A percentile compares a stretch with the other conserved stretches of the same genome.
Evolutionary conservation across 2,329 filamentous ascomycete genomes (phyloP).

Genomic region (Albophoma yamanashiensis): DNA sequence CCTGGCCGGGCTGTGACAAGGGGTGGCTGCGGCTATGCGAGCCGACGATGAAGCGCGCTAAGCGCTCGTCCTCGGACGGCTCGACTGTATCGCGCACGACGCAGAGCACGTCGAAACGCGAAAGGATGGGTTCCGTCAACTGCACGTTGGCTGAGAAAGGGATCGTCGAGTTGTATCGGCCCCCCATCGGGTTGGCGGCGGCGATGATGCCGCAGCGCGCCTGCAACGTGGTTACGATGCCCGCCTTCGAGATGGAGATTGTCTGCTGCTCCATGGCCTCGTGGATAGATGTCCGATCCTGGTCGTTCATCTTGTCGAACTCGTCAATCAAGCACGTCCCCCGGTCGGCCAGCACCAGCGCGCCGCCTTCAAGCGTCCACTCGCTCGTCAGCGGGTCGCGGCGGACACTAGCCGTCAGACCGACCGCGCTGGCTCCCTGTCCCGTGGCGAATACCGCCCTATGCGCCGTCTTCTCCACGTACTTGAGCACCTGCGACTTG

Average conservation of each 20-base stretch:
- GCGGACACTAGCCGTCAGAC: constrained; percentile 92
- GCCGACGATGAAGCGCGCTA: constrained; percentile 89
- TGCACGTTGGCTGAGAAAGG: constrained; percentile 96
- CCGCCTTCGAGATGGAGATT: constrained; percentile 96
- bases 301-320: constrained; percentile 99
- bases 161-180: constrained; percentile 91
- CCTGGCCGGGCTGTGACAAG: constrained; percentile 35
- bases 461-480: constrained; percentile 94
- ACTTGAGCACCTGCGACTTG: constrained; percentile 96
- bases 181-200: constrained; percentile 91
- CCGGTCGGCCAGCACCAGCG: constrained; percentile 86
- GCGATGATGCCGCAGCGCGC: constrained; percentile 94
- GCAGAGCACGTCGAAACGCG: constrained; percentile 94
- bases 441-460: constrained; percentile 95
- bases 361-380: constrained; percentile 95
- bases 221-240: constrained; percentile 94
- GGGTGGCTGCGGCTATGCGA: constrained; percentile 89
- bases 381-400: constrained; percentile 91
- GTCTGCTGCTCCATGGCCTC: constrained; percentile 99
- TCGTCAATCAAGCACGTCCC: constrained; percentile 96
- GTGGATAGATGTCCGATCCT: constrained; percentile 95
- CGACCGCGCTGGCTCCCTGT: constrained; percentile 92
- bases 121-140: constrained; percentile 91
- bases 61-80: constrained; percentile 79
- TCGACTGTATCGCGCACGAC: constrained; percentile 95